phyloP scores from a whole-genome alignment of 306 rosid genomes.

The Spatholobus suberectus region DNA sequence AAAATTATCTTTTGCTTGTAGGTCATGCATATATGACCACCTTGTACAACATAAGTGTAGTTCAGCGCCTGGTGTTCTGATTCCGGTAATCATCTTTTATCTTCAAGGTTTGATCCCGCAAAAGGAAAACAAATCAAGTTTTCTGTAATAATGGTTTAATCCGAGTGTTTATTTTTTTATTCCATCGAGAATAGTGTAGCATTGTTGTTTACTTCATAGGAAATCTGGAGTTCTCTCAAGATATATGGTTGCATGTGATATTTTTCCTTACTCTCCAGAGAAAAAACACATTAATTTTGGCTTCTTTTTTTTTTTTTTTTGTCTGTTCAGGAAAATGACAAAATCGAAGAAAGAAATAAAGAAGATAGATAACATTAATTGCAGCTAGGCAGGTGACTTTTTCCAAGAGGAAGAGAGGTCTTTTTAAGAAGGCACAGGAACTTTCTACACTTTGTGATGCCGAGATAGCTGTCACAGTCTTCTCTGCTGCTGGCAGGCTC shows the following conservation, averaged over 20 bases:
- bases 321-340: slow-evolving; percentile 36
- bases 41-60: not conserved
- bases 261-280: not conserved
- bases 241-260: not conserved
- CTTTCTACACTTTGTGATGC: slow-evolving; percentile 57
- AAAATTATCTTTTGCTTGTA: not conserved
- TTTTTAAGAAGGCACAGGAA: slow-evolving; percentile 61
- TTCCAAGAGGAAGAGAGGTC: slow-evolving; percentile 54
- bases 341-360: slow-evolving; percentile 49
- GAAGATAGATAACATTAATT: slow-evolving; percentile 48
- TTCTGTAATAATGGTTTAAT: not conserved
- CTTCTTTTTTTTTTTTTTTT: too few relatives aligned
- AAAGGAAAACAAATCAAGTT: not conserved
- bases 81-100: not conserved
- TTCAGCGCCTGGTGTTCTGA: not conserved
- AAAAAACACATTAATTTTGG: not conserved
- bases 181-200: not conserved
- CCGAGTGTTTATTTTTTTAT: not conserved
- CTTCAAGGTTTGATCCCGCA: slow-evolving; percentile 4
- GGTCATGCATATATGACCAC: not conserved
- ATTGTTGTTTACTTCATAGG: not conserved
- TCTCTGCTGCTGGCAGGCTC: slow-evolving; percentile 52
- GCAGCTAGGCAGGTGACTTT: slow-evolving; percentile 56
- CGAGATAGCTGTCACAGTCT: slow-evolving; percentile 50
- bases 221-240: not conserved